Evolutionary conservation across 2,329 filamentous ascomycete species (phyloP), one percentile per base, ranked within the genome.

Genomic region (Colletotrichum godetiae): DNA sequence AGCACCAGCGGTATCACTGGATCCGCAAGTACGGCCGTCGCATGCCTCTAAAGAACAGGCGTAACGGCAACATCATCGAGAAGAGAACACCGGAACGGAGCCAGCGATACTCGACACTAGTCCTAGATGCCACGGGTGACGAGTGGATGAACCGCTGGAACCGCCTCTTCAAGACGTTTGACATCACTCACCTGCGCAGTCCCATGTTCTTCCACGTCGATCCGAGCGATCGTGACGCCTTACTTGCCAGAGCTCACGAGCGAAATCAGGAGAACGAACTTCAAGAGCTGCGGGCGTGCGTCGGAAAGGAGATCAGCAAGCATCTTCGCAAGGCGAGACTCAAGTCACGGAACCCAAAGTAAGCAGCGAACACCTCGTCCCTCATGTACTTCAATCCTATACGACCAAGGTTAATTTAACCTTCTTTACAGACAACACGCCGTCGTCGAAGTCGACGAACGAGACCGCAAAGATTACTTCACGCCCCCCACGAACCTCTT

Each of bases 121-220:
- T 95, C 0, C 84, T 97, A 0, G 94, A 96, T 77, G 89, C 88
- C 1, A 89, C 89, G 0, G 89, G 88, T 0, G 82, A 88, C 60
- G 78, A 84, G 57, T 96, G 93, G 93, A 90, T 96, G 86, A 82
- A 87, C 11, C 87, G 90, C 53, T 96, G 94, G 94, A 90, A 93
- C 57, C 84, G 86, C 15, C 87, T 93, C 4, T 96, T 96, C 81
- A 84, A 87, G 37, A 89, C 88, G 3, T 90, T 94, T 57, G 88
- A 91, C 61, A 96, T 96, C 59, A 86, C 88, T 1, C 90, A 95
- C 77, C 84, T 97, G 52, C 88, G 94, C 19, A 95, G 93, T 76
- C 94, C 93, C 0, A 93, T 96, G 92, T 93, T 95, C 78, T 96
- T 95, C 84, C 94, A 97, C 78, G 87, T 94, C 15, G 93, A 96